Evolutionary conservation across 768 basidiomycete genomes (phyloP).

Genomic region (Leccinum rimulosum): DNA sequence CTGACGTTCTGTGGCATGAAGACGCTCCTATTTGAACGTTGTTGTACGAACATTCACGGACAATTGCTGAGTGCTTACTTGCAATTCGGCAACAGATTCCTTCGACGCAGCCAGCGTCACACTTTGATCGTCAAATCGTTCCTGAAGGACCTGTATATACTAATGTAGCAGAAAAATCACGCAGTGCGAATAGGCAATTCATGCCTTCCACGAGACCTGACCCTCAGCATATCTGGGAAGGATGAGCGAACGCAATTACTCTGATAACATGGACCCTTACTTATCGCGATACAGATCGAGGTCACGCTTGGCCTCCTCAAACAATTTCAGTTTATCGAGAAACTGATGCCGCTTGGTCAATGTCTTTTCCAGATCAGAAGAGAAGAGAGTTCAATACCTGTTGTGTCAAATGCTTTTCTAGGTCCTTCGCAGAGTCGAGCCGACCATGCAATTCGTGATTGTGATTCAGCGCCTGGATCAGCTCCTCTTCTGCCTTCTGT

Average conservation of each 20-base stretch:
- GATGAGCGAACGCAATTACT: neutral
- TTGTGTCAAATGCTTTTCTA: constrained; percentile 27
- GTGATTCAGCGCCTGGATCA: constrained; percentile 16
- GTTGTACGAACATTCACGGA: neutral
- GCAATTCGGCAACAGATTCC: constrained; percentile 52
- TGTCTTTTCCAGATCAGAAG: constrained; percentile 15
- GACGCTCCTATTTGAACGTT: constrained; percentile 19
- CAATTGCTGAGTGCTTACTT: constrained; percentile 29
- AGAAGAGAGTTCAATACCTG: constrained; percentile 15
- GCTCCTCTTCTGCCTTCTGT: constrained; percentile 20
- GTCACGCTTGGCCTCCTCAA: constrained; percentile 21
- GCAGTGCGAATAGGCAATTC: neutral
- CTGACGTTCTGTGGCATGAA: constrained; percentile 19
- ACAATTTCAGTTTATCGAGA: constrained; percentile 19
- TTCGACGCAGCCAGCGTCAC: constrained; percentile 52
- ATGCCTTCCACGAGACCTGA: constrained; percentile 25
- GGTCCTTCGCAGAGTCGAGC: constrained; percentile 21
- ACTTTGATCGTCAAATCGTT: constrained; percentile 58
- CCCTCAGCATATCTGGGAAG: constrained; percentile 18
- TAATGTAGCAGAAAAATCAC: neutral
- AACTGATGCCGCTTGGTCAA: constrained; percentile 20
- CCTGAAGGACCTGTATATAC: constrained; percentile 44
- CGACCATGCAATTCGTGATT: constrained; percentile 29
- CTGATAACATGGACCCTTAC: constrained; percentile 14
- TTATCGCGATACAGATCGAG: constrained; percentile 22